Percentiles rank a stretch among this genome's conserved stretches.
Conservation (phyloP, 129 eudicot species). For the Centella asiatica region DNA sequence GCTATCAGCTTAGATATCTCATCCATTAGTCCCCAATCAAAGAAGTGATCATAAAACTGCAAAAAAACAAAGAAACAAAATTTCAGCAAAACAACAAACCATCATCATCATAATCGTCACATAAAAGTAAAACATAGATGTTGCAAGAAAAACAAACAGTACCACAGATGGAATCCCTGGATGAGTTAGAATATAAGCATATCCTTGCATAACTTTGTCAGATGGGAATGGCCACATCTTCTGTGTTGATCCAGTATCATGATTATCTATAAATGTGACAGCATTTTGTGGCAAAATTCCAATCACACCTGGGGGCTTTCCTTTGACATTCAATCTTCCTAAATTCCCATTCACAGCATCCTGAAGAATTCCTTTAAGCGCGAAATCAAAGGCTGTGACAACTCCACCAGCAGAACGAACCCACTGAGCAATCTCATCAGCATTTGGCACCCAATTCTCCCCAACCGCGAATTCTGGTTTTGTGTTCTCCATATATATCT, state of each 20-base stretch:
- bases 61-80: not conserved
- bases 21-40: slow-evolving; percentile 66
- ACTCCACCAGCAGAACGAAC: slow-evolving; percentile 37
- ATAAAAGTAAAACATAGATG: not conserved
- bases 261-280: slow-evolving; percentile 69
- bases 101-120: no score
- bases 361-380: slow-evolving; percentile 66
- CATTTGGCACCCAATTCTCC: slow-evolving; percentile 39
- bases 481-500: slow-evolving; percentile 51
- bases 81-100: not conserved
- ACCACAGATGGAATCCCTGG: slow-evolving; percentile 73
- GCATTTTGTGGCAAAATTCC: slow-evolving; percentile 47
- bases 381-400: slow-evolving; percentile 61
- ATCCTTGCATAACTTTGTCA: slow-evolving; percentile 78
- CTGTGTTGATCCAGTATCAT: slow-evolving; percentile 71
- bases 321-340: slow-evolving; percentile 60
- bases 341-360: slow-evolving; percentile 66
- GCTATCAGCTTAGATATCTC: slow-evolving; percentile 32
- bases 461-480: slow-evolving; percentile 62
- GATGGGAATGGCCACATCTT: slow-evolving; percentile 62
- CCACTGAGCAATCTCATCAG: slow-evolving; percentile 43
- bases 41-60: slow-evolving; percentile 73
- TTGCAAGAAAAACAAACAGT: no score
- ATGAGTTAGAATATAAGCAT: slow-evolving; percentile 77
- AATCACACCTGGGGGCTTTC: slow-evolving; percentile 64